phyloP scores from a whole-genome alignment of 129 eudicot species.

The Mikania micrantha region DNA sequence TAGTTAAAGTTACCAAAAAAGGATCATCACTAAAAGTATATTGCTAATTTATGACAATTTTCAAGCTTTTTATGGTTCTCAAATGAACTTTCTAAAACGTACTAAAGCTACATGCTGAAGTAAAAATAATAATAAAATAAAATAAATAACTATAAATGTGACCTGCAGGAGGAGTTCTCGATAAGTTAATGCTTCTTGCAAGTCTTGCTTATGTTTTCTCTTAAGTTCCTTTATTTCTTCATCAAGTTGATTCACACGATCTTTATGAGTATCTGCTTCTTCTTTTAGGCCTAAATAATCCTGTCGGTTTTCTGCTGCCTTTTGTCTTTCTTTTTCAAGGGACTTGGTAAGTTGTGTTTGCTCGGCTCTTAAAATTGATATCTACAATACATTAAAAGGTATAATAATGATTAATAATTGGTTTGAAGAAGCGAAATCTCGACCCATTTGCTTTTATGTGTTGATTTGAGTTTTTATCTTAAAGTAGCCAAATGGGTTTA shows the following conservation, averaged over 20 bases:
- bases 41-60: background rate
- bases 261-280: slow-evolving; percentile 78
- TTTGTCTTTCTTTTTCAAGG: slow-evolving; percentile 92
- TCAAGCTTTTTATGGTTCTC: background rate
- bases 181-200: slow-evolving; percentile 69
- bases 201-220: slow-evolving; percentile 74
- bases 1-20: background rate
- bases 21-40: background rate
- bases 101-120: background rate
- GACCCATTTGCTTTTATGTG: background rate
- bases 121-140: background rate
- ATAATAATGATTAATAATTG: background rate
- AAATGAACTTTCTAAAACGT: background rate
- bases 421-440: slow-evolving; percentile 1
- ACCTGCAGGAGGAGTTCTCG: slow-evolving; percentile 87
- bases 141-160: background rate
- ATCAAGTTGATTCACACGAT: slow-evolving; percentile 61
- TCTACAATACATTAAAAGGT: slow-evolving; percentile 38
- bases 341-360: slow-evolving; percentile 87
- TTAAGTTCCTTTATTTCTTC: slow-evolving; percentile 77
- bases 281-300: slow-evolving; percentile 82
- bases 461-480: background rate
- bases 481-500: background rate
- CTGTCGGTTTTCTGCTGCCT: slow-evolving; percentile 78
- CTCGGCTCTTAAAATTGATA: slow-evolving; percentile 81